A percentile compares a stretch with the other conserved stretches of the same genome.
Conservation (phyloP, 768 basidiomycete species). For the Mycena capillaripes region DNA sequence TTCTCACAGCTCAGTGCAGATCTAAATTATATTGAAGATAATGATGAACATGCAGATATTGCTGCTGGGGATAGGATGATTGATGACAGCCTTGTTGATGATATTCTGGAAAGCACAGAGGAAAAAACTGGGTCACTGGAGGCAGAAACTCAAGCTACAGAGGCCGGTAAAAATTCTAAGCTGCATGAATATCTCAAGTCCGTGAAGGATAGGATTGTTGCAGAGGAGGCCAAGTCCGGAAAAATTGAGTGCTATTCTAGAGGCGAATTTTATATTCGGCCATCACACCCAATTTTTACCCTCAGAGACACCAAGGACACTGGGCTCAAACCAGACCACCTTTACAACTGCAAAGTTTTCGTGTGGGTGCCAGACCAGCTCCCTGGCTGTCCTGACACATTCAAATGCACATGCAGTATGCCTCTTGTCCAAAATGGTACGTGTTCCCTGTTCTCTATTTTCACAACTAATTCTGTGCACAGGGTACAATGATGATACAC, state of each 20-base stretch:
- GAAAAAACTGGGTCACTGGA: background rate
- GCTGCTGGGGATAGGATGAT: background rate
- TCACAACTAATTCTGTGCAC: background rate
- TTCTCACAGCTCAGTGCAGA: background rate
- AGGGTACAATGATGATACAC: background rate
- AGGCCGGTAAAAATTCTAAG: background rate
- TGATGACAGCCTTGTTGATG: background rate
- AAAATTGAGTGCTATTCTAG: background rate
- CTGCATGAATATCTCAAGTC: background rate
- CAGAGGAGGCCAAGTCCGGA: background rate
- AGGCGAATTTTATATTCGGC: constrained; percentile 7
- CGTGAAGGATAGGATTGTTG: background rate
- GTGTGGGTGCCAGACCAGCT: background rate
- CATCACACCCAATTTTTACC: background rate
- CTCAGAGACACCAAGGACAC: background rate
- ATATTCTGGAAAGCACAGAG: background rate
- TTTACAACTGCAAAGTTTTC: background rate
- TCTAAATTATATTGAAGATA: background rate
- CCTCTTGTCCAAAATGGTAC: background rate
- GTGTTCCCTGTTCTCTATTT: background rate
- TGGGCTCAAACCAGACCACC: background rate
- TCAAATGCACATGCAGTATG: background rate
- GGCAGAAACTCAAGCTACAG: background rate
- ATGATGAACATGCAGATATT: constrained; percentile 2
- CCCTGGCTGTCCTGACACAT: background rate